A percentile compares a stretch with the other conserved stretches of the same genome.
phyloP scores from a whole-genome alignment of 1,139 yeast species.

The Williopsis jadinii region DNA sequence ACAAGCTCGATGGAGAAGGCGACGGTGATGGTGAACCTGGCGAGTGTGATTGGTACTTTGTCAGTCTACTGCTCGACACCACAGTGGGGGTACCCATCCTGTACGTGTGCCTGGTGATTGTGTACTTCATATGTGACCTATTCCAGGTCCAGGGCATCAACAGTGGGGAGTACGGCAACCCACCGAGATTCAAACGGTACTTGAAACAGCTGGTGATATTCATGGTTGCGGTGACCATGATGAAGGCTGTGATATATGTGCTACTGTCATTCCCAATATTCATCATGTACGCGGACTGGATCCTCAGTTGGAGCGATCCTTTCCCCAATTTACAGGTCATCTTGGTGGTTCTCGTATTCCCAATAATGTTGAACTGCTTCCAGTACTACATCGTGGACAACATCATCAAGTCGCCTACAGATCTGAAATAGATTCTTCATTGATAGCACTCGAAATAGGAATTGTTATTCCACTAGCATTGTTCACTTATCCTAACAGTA shows the following conservation, averaged over 20 bases:
- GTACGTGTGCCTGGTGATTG: slow-evolving; percentile 42
- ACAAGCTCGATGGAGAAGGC: background rate
- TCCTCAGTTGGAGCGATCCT: slow-evolving; percentile 70
- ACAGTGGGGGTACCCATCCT: slow-evolving; percentile 90
- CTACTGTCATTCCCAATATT: slow-evolving; percentile 52
- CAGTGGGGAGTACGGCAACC: slow-evolving; percentile 78
- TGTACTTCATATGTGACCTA: slow-evolving; percentile 42
- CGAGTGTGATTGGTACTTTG: slow-evolving; percentile 89
- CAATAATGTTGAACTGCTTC: slow-evolving; percentile 73
- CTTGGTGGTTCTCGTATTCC: slow-evolving; percentile 78
- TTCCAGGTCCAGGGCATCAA: slow-evolving; percentile 53
- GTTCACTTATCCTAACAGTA: slow-evolving; percentile 1
- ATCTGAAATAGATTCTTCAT: background rate
- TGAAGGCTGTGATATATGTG: slow-evolving; percentile 51
- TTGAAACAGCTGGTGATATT: slow-evolving; percentile 70
- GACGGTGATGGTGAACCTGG: slow-evolving; percentile 32
- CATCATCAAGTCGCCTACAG: slow-evolving; percentile 62
- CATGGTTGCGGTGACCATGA: slow-evolving; percentile 45
- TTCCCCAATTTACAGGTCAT: slow-evolving; percentile 79
- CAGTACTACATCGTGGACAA: slow-evolving; percentile 85
- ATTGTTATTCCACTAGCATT: background rate
- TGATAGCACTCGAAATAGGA: background rate
- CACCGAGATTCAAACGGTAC: slow-evolving; percentile 62
- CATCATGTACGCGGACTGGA: slow-evolving; percentile 50
- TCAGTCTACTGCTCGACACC: slow-evolving; percentile 82